Base-by-base conservation (phyloP, 129 eudicot species). In the Flaveria robusta region DNA sequence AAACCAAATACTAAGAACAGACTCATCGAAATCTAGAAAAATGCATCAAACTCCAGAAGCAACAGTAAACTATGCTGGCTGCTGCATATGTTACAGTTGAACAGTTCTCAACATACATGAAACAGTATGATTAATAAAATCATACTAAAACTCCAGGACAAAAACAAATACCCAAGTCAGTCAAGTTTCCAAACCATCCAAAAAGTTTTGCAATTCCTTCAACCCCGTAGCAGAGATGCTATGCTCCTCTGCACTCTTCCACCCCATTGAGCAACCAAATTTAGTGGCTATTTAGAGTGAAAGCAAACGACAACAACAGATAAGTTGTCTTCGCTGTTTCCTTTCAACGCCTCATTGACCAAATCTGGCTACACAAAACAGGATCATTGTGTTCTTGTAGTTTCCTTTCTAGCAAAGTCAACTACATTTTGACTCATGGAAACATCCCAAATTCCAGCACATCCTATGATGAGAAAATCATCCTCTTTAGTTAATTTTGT, bases 221-320 rank as follows among this genome's bases (percentile, higher is more conserved):
- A 90, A 80, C 15, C 98, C 96, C 84, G 90, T 91, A 1, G 98
- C 96, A 29, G 98, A 93, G 59, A 93, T 49, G 79, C 98, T 93
- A 93, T 49, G 79, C 98, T 93, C 82, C 98, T 80, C 52, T 93
- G 96, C 49, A 93, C 98, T 70, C 90, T 72, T 12, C 52, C 2
- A 19, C 92, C 81, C 12, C 46, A 42, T 42, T 95, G 96, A 9
- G 60, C 88, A 26, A 83, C 69, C 88, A 93, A 78, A 74, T 84
- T 93, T 0, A 91, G 92, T 10, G 96, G 98, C 6, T 91, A 87
- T 42, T 80, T 81, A 7, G 87, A 16, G 42, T 93, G 98, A 50
- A 93, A 93, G 65, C 96, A 93, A 20, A 93, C 92, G 19, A 93
- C 92, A 8, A 90, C 95, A 29, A 88, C 98, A 11, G 95, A 71